Percentiles rank a stretch among this genome's conserved stretches.
These are phyloP conservation scores for Colletotrichum phormii DNA, from an alignment of 2,329 filamentous ascomycete species.

Conservation along the genomic window DNA sequence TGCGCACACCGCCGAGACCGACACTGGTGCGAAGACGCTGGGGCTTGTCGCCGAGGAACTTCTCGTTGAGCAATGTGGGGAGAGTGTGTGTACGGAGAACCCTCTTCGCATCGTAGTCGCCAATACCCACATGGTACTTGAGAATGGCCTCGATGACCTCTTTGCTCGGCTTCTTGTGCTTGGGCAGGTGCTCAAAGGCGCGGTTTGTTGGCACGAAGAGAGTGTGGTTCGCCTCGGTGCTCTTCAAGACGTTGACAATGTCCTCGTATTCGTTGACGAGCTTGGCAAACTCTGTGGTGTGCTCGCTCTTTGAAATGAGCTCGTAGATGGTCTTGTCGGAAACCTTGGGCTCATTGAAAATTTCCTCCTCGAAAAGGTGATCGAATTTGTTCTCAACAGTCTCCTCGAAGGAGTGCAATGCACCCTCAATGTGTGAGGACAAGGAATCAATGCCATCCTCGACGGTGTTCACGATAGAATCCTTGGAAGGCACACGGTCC, in stretches of 20 bases:
- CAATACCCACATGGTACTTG: conserved; percentile 79
- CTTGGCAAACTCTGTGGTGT: conserved; percentile 81
- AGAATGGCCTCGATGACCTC: conserved; percentile 77
- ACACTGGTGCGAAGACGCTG: conserved; percentile 81
- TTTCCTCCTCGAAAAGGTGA: conserved; percentile 33
- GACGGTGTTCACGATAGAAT: conserved; percentile 48
- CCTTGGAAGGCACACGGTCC: conserved; percentile 47
- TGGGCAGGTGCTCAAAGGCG: conserved; percentile 75
- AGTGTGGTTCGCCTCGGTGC: conserved; percentile 79
- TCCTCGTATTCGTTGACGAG: conserved; percentile 80
- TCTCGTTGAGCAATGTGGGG: conserved; percentile 72
- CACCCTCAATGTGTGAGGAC: conserved; percentile 42
- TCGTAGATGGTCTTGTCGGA: conserved; percentile 83
- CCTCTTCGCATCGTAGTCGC: conserved; percentile 72
- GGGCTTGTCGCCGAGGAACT: conserved; percentile 70
- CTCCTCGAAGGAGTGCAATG: conserved; percentile 48
- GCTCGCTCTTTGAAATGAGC: conserved; percentile 79
- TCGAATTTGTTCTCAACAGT: conserved; percentile 41
- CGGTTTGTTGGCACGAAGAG: conserved; percentile 83
- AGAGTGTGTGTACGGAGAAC: conserved; percentile 80
- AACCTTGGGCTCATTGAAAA: conserved; percentile 45
- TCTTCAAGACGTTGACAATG: conserved; percentile 79
- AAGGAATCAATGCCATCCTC: conserved; percentile 45
- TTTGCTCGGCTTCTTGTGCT: conserved; percentile 72
- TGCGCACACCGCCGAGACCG: conserved; percentile 68